Percentiles rank a stretch among this genome's conserved stretches.
These are phyloP conservation scores for Fusarium zealandicum DNA, from an alignment of 2,329 filamentous ascomycete species.

Conservation along the genomic window DNA sequence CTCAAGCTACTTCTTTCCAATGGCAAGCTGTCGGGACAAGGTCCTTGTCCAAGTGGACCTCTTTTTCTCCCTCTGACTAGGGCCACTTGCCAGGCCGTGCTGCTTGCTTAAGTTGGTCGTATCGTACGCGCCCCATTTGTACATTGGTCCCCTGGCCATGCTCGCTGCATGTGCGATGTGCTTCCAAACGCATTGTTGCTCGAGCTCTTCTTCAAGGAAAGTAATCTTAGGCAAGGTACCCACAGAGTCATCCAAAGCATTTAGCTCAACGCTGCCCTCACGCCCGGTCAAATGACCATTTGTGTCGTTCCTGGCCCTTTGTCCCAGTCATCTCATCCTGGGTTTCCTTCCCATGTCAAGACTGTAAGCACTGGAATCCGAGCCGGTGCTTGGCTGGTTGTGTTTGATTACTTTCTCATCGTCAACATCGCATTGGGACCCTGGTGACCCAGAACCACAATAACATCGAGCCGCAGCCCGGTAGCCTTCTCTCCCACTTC, in stretches of 20 bases:
- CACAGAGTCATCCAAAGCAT: conserved; percentile 29
- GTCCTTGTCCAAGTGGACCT: conserved; percentile 19
- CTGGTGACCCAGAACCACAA: conserved; percentile 18
- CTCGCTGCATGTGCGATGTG: conserved; percentile 35
- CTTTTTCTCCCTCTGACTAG: not conserved
- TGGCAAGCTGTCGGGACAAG: conserved; percentile 21
- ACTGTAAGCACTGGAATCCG: conserved; percentile 15
- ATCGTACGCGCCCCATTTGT: conserved; percentile 26
- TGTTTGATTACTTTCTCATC: conserved; percentile 23
- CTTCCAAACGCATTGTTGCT: conserved; percentile 35
- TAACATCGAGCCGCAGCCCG: conserved; percentile 11
- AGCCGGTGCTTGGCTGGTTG: conserved; percentile 17
- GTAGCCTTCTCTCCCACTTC: conserved; percentile 14
- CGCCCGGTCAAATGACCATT: conserved; percentile 24
- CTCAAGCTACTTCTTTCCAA: conserved; percentile 4
- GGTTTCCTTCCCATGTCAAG: conserved; percentile 9
- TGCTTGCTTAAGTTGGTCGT: conserved; percentile 34
- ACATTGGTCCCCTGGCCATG: conserved; percentile 21
- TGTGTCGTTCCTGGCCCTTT: conserved; percentile 24
- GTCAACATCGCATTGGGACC: conserved; percentile 13
- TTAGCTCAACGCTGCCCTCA: conserved; percentile 34
- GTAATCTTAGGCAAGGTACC: conserved; percentile 30
- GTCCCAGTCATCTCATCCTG: conserved; percentile 15
- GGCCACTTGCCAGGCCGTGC: conserved; percentile 26
- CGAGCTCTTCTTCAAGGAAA: conserved; percentile 23